phyloP scores from a whole-genome alignment of 2,329 filamentous ascomycete species.

The Botrytis porri region DNA sequence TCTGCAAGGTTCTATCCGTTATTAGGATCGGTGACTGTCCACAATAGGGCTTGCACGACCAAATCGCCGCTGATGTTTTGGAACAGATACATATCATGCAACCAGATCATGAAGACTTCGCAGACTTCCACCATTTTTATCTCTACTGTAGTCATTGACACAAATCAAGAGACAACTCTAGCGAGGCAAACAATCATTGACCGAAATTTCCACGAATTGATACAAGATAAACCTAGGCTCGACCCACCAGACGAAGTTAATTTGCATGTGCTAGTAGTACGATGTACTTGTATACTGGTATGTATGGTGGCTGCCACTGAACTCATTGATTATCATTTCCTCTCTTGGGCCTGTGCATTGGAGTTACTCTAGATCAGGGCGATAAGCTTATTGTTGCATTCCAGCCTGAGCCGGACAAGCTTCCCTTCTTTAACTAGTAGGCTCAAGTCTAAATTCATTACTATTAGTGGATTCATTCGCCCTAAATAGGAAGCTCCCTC shows the following conservation, averaged over 20 bases:
- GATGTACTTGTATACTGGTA: not conserved
- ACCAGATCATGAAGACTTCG: not conserved
- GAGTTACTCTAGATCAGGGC: not conserved
- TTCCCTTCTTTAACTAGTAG: not conserved
- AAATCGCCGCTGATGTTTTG: not conserved
- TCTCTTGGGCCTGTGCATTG: not conserved
- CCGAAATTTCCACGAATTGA: slow-evolving; percentile 4
- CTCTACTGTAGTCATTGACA: not conserved
- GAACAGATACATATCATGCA: not conserved
- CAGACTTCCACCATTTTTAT: not conserved
- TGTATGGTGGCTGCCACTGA: not conserved
- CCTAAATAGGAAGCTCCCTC: not conserved
- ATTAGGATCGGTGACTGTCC: not conserved
- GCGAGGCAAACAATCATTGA: too few relatives aligned
- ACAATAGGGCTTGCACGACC: not conserved
- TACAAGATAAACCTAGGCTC: not conserved
- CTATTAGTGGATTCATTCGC: not conserved
- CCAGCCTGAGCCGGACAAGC: not conserved
- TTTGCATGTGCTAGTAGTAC: slow-evolving; percentile 8
- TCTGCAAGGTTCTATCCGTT: not conserved
- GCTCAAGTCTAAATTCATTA: not conserved
- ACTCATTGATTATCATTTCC: not conserved
- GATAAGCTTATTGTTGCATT: not conserved
- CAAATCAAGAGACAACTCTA: not conserved
- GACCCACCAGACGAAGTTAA: not conserved